Evolutionary conservation across 805 yeast genomes (phyloP).

Genomic region (Cyberlindnera suaveolens): DNA sequence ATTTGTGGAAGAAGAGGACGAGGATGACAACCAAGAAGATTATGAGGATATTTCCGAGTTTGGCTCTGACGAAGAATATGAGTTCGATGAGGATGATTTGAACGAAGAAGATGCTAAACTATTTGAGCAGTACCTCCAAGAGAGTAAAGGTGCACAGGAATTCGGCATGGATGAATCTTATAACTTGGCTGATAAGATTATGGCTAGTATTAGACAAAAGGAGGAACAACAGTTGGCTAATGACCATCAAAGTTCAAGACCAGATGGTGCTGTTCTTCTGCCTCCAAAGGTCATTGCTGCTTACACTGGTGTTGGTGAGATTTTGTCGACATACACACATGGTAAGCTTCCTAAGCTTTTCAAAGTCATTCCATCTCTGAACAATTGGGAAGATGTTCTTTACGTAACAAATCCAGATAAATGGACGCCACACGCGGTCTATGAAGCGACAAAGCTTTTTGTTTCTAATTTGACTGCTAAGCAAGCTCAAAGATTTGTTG

Average conservation of each 20-base stretch:
- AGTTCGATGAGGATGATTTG: conserved; percentile 54
- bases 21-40: conserved; percentile 29
- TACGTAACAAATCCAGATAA: conserved; percentile 87
- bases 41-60: conserved; percentile 43
- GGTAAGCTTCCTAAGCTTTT: conserved; percentile 96
- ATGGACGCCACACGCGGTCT: conserved; percentile 95
- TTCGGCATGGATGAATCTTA: conserved; percentile 38
- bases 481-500: conserved; percentile 83
- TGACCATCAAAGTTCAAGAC: conserved; percentile 31
- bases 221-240: conserved; percentile 34
- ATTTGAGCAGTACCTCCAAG: conserved; percentile 69
- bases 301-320: conserved; percentile 84
- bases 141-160: conserved; percentile 26
- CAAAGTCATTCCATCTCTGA: conserved; percentile 87
- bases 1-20: conserved; percentile 40
- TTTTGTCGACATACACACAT: conserved; percentile 83
- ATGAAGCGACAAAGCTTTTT: conserved; percentile 91
- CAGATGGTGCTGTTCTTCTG: conserved; percentile 68
- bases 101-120: conserved; percentile 80
- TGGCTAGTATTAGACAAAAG: conserved; percentile 82
- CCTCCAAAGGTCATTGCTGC: conserved; percentile 97
- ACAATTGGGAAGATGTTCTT: conserved; percentile 92
- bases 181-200: conserved; percentile 86
- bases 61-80: conserved; percentile 41
- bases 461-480: conserved; percentile 83